A percentile compares a stretch with the other conserved stretches of the same genome.
Conservation (phyloP, 2,329 filamentous ascomycete species). For the Neospermospora avenae region DNA sequence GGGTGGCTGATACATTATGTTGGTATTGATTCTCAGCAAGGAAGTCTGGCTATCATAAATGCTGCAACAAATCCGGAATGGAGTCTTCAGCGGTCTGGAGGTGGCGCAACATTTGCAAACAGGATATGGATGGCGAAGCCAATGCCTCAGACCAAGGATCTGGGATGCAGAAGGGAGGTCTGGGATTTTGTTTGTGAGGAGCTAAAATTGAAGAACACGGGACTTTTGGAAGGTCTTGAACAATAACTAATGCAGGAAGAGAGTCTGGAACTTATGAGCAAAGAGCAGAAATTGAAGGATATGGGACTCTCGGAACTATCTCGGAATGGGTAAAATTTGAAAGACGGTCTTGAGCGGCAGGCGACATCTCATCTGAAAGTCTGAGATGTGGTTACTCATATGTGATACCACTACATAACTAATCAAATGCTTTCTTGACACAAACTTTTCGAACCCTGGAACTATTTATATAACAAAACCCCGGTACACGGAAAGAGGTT, state of each 20-base stretch:
- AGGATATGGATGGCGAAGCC: constrained; percentile 27
- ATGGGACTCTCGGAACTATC: no score
- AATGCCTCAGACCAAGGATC: constrained; percentile 30
- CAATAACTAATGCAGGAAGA: background rate
- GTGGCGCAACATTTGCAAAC: constrained; percentile 30
- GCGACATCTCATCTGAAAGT: no score
- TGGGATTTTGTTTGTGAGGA: constrained; percentile 22
- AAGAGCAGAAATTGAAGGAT: no score
- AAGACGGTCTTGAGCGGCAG: no score
- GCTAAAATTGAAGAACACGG: constrained; percentile 13
- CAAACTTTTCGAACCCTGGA: no score
- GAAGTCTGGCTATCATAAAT: constrained; percentile 26
- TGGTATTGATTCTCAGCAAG: constrained; percentile 29
- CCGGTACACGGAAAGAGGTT: no score
- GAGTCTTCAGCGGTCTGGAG: constrained; percentile 12
- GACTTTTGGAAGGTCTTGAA: constrained; percentile 7
- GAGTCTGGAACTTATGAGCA: background rate
- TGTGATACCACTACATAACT: no score
- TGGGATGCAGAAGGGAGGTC: constrained; percentile 23
- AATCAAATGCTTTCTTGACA: no score
- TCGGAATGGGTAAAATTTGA: no score
- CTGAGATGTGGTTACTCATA: no score
- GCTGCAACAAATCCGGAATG: constrained; percentile 22
- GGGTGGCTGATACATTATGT: constrained; percentile 9
- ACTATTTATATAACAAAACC: no score